Conservation (phyloP, 129 eudicot genomes). For the Scalesia atractyloides region DNA sequence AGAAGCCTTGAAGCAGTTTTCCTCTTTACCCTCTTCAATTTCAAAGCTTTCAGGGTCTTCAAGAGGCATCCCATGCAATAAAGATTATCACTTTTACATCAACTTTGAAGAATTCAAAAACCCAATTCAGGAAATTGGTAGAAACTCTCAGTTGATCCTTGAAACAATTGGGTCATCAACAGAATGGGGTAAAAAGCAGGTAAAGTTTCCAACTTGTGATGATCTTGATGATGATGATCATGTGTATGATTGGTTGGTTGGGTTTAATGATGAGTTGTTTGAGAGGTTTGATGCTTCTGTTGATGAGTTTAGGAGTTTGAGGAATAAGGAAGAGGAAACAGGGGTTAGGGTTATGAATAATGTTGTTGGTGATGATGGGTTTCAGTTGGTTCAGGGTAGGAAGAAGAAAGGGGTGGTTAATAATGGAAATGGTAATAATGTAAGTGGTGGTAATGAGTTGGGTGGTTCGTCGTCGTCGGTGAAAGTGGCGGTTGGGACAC, state of each 20-base stretch:
- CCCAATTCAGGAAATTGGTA: constrained; percentile 42
- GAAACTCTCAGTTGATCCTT: constrained; percentile 38
- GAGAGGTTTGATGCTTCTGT: constrained; percentile 61
- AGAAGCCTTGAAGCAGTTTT: constrained; percentile 25
- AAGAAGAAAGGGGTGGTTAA: constrained; percentile 38
- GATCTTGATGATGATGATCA: constrained; percentile 42
- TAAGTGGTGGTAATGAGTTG: background rate
- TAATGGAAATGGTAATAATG: background rate
- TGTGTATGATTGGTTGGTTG: constrained; percentile 60
- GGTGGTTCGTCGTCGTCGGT: constrained; percentile 36
- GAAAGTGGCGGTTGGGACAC: constrained; percentile 44
- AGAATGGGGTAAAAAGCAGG: constrained; percentile 35
- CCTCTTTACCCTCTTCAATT: constrained; percentile 41
- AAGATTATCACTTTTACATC: constrained; percentile 64
- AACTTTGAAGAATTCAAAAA: constrained; percentile 56
- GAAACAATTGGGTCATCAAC: constrained; percentile 41
- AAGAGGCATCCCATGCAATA: constrained; percentile 52
- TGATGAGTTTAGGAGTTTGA: constrained; percentile 50
- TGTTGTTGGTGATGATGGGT: constrained; percentile 48
- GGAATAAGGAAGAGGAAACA: constrained; percentile 49
- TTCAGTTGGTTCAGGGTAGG: constrained; percentile 72
- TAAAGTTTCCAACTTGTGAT: constrained; percentile 36
- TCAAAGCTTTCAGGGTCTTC: constrained; percentile 64
- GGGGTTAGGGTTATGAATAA: constrained; percentile 39
- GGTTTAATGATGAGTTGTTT: constrained; percentile 55